Conservation (phyloP, 2,329 filamentous ascomycete species). For the Capronia americana region DNA sequence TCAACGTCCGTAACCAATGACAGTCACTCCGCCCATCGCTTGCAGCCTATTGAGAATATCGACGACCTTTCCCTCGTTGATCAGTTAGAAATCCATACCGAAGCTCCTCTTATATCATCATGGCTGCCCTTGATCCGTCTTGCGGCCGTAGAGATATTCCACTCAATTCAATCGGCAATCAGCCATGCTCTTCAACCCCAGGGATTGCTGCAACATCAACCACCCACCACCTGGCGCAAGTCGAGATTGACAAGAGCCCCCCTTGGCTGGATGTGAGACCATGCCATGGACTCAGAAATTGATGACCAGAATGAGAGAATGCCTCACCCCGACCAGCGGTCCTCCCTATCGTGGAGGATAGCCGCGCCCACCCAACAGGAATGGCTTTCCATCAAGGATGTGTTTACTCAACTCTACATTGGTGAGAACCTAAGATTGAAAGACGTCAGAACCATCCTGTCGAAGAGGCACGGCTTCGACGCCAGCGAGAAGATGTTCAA, state of each 20-base stretch:
- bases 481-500: conserved; percentile 37
- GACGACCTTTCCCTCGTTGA: neutral
- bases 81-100: neutral
- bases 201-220: neutral
- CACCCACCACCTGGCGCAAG: neutral
- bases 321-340: neutral
- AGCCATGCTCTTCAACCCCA: neutral
- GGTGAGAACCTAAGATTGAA: conserved; percentile 31
- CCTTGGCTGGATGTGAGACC: neutral
- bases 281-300: conserved; percentile 6
- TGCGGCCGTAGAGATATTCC: neutral
- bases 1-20: neutral
- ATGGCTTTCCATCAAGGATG: conserved; percentile 33
- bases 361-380: conserved; percentile 27
- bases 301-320: neutral
- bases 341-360: conserved; percentile 13
- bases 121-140: conserved; percentile 1
- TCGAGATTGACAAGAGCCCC: neutral
- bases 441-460: conserved; percentile 31
- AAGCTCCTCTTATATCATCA: conserved; percentile 3
- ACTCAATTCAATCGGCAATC: neutral
- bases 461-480: conserved; percentile 32
- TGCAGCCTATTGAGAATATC: conserved; percentile 3
- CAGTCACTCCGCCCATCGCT: neutral
- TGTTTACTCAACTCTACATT: conserved; percentile 35